These are phyloP conservation scores for thale cress (Arabidopsis thaliana) DNA, from an alignment of 345 rosid genomes.

Conservation along the genomic window TAIR10.1 NC_003070.9:2242001-2242500, in stretches of 20 bases:
- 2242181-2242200: conserved; percentile 28
- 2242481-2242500: conserved; percentile 80
- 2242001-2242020: not conserved
- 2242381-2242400: not conserved
- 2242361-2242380: not conserved
- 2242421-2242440: not conserved
- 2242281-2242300: conserved; percentile 91
- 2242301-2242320: conserved; percentile 82
- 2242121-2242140: not conserved
- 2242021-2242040: not conserved
- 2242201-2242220: conserved; percentile 12
- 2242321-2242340: conserved; percentile 65
- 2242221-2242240: conserved; percentile 12
- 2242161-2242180: conserved; percentile 8
- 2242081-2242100: not conserved
- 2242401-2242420: not conserved
- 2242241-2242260: conserved; percentile 12
- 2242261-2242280: conserved; percentile 4
- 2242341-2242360: not conserved
- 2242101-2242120: not conserved
- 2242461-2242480: conserved; percentile 82
- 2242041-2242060: not conserved
- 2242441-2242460: conserved; percentile 50
- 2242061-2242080: not conserved
- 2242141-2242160: conserved; percentile 19